Evolutionary conservation across 2,329 filamentous ascomycete genomes (phyloP).

Genomic region (Fusarium proliferatum): DNA sequence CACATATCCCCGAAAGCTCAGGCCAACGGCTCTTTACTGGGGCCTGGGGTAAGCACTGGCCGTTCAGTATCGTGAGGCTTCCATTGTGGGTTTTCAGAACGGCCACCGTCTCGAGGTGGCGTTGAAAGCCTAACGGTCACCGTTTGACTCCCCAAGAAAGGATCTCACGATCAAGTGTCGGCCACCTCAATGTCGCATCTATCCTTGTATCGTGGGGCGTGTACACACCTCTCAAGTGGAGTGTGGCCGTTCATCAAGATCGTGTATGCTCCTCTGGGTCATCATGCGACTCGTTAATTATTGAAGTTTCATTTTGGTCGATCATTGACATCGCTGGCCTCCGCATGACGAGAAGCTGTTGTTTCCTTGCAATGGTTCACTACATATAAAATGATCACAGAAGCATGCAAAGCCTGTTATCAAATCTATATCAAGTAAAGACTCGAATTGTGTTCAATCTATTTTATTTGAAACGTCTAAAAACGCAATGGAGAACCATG

Average conservation of each 20-base stretch:
- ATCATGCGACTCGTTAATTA: background rate
- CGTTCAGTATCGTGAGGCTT: constrained; percentile 21
- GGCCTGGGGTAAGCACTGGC: background rate
- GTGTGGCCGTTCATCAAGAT: constrained; percentile 16
- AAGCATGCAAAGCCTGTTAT: background rate
- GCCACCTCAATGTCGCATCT: constrained; percentile 15
- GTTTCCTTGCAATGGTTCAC: background rate
- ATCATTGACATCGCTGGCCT: background rate
- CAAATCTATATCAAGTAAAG: background rate
- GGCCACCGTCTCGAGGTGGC: constrained; percentile 30
- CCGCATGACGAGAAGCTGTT: background rate
- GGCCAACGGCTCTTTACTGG: constrained; percentile 27
- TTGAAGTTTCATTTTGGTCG: background rate
- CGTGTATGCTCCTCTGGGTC: background rate
- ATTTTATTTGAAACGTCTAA: background rate
- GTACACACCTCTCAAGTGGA: constrained; percentile 15
- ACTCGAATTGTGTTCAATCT: background rate
- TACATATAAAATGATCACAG: background rate
- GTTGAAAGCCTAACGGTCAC: constrained; percentile 25
- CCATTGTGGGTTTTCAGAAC: constrained; percentile 22
- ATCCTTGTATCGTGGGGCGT: background rate
- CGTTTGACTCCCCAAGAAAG: constrained; percentile 23
- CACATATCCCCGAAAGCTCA: constrained; percentile 30
- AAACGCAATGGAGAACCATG: background rate
- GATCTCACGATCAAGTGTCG: constrained; percentile 19